These are phyloP conservation scores for Pilasporangium apinafurcum DNA, from an alignment of 352 stramenopile genomes.

Conservation along the genomic window DNA sequence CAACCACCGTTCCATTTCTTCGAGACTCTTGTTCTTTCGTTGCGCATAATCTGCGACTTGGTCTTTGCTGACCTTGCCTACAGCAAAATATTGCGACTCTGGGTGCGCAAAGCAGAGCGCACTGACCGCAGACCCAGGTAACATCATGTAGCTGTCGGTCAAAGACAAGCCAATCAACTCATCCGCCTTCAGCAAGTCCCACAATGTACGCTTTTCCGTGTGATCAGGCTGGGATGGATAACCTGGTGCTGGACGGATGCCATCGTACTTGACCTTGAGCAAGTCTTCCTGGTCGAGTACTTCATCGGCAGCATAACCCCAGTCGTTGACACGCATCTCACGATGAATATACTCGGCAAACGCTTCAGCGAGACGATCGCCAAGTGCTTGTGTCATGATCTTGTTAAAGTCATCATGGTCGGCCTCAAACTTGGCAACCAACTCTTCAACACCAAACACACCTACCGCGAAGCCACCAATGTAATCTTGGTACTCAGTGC, in stretches of 20 bases:
- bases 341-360: constrained; percentile 97
- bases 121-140: constrained; percentile 91
- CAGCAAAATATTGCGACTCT: constrained; percentile 95
- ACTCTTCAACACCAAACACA: constrained; percentile 93
- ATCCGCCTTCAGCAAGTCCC: constrained; percentile 92
- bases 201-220: constrained; percentile 96
- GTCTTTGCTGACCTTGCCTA: constrained; percentile 96
- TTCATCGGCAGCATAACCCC: constrained; percentile 94
- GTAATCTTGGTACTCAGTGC: constrained; percentile 12
- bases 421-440: constrained; percentile 90
- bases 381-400: constrained; percentile 94
- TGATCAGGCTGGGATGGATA: constrained; percentile 98
- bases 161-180: constrained; percentile 90
- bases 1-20: constrained; percentile 93
- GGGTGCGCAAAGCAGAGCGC: constrained; percentile 96
- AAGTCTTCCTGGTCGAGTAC: constrained; percentile 89
- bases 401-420: constrained; percentile 97
- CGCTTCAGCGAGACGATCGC: constrained; percentile 71
- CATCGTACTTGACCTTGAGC: constrained; percentile 98
- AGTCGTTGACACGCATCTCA: constrained; percentile 93
- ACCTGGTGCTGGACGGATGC: constrained; percentile 95
- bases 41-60: constrained; percentile 93
- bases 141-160: constrained; percentile 95
- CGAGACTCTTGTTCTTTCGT: constrained; percentile 88
- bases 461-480: constrained; percentile 95